These are phyloP conservation scores for Phytophthora palmivora DNA, from an alignment of 352 stramenopile genomes.

Conservation along the genomic window DNA sequence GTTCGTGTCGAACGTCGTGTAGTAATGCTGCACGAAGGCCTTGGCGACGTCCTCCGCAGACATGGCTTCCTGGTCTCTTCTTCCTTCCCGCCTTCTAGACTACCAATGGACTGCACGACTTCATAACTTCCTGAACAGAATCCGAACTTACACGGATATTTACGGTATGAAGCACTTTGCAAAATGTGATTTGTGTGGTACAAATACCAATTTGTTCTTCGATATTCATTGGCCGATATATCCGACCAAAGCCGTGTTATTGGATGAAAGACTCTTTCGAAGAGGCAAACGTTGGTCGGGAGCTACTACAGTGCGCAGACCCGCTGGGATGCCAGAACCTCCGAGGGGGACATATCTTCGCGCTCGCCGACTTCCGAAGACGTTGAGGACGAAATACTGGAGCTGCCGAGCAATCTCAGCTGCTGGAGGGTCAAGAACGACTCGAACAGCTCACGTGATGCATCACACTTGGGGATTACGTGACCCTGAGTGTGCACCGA, in stretches of 20 bases:
- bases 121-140: too few species aligned
- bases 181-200: too few species aligned
- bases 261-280: slow-evolving; percentile 26
- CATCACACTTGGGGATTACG: slow-evolving; percentile 79
- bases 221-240: slow-evolving; percentile 24
- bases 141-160: too few species aligned
- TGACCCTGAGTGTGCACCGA: slow-evolving; percentile 79
- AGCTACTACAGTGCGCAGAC: slow-evolving; percentile 32
- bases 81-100: slow-evolving; percentile 31
- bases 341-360: slow-evolving; percentile 29
- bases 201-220: too few species aligned
- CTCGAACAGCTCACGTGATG: slow-evolving; percentile 57
- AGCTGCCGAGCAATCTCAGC: slow-evolving; percentile 25
- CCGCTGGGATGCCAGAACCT: slow-evolving; percentile 25
- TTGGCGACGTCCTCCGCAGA: slow-evolving; percentile 86
- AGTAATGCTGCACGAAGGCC: slow-evolving; percentile 90
- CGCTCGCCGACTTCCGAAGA: slow-evolving; percentile 19
- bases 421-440: slow-evolving; percentile 52
- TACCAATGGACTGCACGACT: slow-evolving; percentile 10
- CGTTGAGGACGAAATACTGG: slow-evolving; percentile 32
- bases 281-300: background rate
- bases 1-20: slow-evolving; percentile 88
- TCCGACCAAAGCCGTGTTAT: background rate
- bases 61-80: slow-evolving; percentile 46
- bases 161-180: too few species aligned